Conservation (phyloP, 1,284 basidiomycete genomes). For the Ceratorhiza oryzae-sativae region DNA sequence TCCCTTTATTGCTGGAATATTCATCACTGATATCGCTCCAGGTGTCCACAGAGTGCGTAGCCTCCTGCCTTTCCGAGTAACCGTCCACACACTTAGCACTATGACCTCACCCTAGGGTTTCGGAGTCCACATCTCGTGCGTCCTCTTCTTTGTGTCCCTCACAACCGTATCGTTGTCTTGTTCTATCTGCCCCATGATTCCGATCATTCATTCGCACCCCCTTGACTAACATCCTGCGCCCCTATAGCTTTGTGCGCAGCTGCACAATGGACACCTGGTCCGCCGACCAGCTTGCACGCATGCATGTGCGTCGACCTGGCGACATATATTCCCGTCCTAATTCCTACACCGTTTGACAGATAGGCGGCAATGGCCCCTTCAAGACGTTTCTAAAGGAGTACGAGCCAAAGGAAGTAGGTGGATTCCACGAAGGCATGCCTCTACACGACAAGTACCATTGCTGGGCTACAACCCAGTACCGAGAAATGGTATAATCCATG, state of each 20-base stretch:
- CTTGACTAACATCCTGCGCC: constrained; percentile 41
- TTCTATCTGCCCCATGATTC: constrained; percentile 21
- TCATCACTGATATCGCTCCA: constrained; percentile 25
- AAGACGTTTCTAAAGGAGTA: constrained; percentile 80
- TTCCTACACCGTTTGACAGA: constrained; percentile 55
- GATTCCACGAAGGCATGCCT: constrained; percentile 72
- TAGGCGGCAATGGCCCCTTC: constrained; percentile 86
- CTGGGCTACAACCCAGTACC: constrained; percentile 91
- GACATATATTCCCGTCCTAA: constrained; percentile 40
- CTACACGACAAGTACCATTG: constrained; percentile 86
- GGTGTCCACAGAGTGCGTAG: constrained; percentile 37
- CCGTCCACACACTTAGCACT: neutral
- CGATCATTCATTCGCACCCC: constrained; percentile 20
- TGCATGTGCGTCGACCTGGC: constrained; percentile 68
- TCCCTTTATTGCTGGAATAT: constrained; percentile 16
- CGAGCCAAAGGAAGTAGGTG: constrained; percentile 70
- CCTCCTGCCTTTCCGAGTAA: constrained; percentile 37
- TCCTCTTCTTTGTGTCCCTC: constrained; percentile 38
- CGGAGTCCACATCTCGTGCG: constrained; percentile 44
- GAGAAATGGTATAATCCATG: constrained; percentile 74
- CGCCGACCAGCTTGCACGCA: constrained; percentile 85
- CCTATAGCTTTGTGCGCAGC: constrained; percentile 84
- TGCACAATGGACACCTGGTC: constrained; percentile 98
- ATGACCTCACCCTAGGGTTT: constrained; percentile 37
- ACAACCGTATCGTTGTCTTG: constrained; percentile 16